Evolutionary conservation across 441 rosid species (phyloP), one percentile per base, ranked within the genome.

Genomic region (Viola pubescens): DNA sequence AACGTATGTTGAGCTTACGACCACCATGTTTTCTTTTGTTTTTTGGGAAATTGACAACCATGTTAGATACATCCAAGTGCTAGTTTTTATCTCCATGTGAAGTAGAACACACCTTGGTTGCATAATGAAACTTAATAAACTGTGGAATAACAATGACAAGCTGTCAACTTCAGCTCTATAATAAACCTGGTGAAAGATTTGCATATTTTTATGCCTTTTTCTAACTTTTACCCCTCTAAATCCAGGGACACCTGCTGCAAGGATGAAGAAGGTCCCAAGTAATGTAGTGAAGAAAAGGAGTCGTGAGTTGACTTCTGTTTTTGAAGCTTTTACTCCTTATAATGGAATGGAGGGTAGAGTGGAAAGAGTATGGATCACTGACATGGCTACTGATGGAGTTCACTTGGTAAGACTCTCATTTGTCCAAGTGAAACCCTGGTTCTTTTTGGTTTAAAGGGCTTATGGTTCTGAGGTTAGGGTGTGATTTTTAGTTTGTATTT

Each of bases 211-310:
- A 5, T 43, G 19, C 38, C 1, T 40, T 11, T 7, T 59, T 34
- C 6, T 44, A n/a, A 58, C 52, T 34, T 16, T 48, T 4, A 34
- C 5, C 39, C 26, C 44, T 9, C 57, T 61, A 51, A 64, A 60
- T 56, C 48, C 70, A 92, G 97, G 98, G 56, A 92, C 96, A 8
- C 96, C 98, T 72, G 97, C 97, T 54, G 96, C 97, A 48, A 87
- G 91, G 76, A 92, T 92, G 98, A 92, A 92, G 74, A 92, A 89
- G 73, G 89, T 92, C 55, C 97, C 79, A 39, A 89, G 97, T 74
- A 79, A 77, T 52, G 47, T 73, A 56, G 96, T 89, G 73, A 92
- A 92, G 85, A 82, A 82, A 56, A 85, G 91, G 48, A 89, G 97
- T 75, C 94, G 94, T 68, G 91, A 92, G 73, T 72, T 92, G 74